Percentiles rank a stretch among this genome's conserved stretches.
These are phyloP conservation scores for Drosera spatulata DNA, from an alignment of 179 eudicot genomes.

Conservation along the genomic window DNA sequence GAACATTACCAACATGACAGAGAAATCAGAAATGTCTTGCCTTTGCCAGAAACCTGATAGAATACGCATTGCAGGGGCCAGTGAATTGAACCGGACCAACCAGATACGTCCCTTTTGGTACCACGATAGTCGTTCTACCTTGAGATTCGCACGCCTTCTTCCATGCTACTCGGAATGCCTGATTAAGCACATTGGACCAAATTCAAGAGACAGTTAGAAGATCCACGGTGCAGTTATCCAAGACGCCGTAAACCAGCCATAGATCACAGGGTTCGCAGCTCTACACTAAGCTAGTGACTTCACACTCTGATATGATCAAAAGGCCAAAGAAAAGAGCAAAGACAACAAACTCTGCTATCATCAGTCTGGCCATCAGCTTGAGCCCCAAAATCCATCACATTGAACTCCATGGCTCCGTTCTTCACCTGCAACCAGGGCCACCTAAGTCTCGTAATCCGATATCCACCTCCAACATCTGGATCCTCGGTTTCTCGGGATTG, in stretches of 20 bases:
- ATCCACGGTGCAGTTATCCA: background rate
- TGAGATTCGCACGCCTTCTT: slow-evolving; percentile 20
- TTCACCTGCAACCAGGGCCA: background rate
- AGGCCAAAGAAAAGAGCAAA: background rate
- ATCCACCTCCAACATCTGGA: too few species aligned
- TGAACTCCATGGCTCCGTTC: slow-evolving; percentile 3
- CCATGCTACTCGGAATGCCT: slow-evolving; percentile 30
- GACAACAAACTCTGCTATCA: slow-evolving; percentile 18
- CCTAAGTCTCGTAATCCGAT: background rate
- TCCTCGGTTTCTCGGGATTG: too few species aligned
- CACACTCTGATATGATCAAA: too few species aligned
- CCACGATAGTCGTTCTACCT: slow-evolving; percentile 23
- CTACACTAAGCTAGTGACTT: too few species aligned
- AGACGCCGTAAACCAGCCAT: background rate
- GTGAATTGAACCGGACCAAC: slow-evolving; percentile 29
- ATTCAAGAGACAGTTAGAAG: background rate
- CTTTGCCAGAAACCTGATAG: slow-evolving; percentile 21
- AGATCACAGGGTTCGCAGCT: background rate
- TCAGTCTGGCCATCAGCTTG: slow-evolving; percentile 25
- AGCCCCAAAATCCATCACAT: slow-evolving; percentile 19
- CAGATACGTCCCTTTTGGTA: slow-evolving; percentile 30
- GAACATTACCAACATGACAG: background rate
- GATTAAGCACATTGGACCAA: background rate
- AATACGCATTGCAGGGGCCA: slow-evolving; percentile 30
- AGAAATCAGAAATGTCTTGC: too few species aligned